These are phyloP conservation scores for Linum lewisii DNA, from an alignment of 345 rosid species.

Conservation along the genomic window DNA sequence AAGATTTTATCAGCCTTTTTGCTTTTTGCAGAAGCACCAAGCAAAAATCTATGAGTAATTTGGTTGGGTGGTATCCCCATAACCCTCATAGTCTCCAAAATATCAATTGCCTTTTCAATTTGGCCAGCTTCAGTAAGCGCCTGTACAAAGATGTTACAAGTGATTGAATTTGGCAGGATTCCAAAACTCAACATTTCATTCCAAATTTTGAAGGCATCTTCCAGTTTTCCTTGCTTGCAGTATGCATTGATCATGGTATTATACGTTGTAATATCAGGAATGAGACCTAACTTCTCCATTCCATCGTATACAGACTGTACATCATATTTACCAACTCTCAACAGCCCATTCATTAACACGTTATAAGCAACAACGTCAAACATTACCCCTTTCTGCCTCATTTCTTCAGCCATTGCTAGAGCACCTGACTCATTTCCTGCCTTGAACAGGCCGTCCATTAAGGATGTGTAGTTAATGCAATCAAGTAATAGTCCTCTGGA, in stretches of 20 bases:
- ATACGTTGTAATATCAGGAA: constrained; percentile 58
- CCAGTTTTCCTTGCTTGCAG: constrained; percentile 46
- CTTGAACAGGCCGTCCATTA: constrained; percentile 83
- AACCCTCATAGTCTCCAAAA: constrained; percentile 43
- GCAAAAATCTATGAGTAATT: constrained; percentile 40
- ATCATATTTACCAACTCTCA: constrained; percentile 46
- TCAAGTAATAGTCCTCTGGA: constrained; percentile 55
- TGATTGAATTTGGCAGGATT: constrained; percentile 50
- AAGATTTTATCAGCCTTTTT: constrained; percentile 46
- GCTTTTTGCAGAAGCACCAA: constrained; percentile 42
- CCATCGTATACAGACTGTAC: constrained; percentile 40
- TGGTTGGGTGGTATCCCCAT: constrained; percentile 44
- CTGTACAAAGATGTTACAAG: constrained; percentile 49
- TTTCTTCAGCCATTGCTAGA: constrained; percentile 53
- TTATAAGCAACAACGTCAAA: constrained; percentile 78
- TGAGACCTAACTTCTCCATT: constrained; percentile 60
- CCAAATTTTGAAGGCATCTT: constrained; percentile 49
- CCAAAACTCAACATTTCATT: constrained; percentile 50
- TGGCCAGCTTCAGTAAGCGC: constrained; percentile 44
- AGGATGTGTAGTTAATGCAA: constrained; percentile 70
- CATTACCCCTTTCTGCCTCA: constrained; percentile 46
- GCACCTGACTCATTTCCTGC: constrained; percentile 62
- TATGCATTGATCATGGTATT: constrained; percentile 64
- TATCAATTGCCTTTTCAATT: constrained; percentile 40
- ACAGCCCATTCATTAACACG: constrained; percentile 62